A percentile compares a stretch with the other conserved stretches of the same genome.
These are phyloP conservation scores for Boechera divaricarpa DNA, from an alignment of 345 rosid species.

Conservation along the genomic window DNA sequence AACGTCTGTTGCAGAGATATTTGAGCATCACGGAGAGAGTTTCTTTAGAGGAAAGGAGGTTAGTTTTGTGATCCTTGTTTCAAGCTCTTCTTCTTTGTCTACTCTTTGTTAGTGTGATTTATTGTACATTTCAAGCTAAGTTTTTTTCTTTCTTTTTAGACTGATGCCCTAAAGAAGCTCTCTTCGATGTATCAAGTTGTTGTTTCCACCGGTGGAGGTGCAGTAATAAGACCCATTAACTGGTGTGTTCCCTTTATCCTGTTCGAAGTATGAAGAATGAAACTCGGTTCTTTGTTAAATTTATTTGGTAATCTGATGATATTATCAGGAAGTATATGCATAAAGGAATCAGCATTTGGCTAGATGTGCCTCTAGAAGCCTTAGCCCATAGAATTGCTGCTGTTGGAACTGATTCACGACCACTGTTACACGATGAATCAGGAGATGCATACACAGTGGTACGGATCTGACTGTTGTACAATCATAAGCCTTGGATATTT, in stretches of 20 bases:
- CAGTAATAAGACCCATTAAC: constrained; percentile 73
- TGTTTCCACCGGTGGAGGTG: constrained; percentile 99
- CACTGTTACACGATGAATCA: constrained; percentile 74
- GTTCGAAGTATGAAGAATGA: not conserved
- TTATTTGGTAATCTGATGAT: constrained; percentile 7
- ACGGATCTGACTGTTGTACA: constrained; percentile 16
- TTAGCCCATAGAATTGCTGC: constrained; percentile 91
- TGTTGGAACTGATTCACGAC: constrained; percentile 89
- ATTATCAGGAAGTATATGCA: constrained; percentile 67
- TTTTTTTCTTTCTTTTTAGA: constrained; percentile 49
- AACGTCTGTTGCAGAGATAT: constrained; percentile 78
- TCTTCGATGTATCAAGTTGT: constrained; percentile 67
- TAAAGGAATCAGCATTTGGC: constrained; percentile 86
- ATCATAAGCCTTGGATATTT: constrained; percentile 11
- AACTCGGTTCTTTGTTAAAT: not conserved
- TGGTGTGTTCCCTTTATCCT: constrained; percentile 52
- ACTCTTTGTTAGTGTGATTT: not conserved
- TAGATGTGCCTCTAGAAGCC: constrained; percentile 96
- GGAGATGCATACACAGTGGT: constrained; percentile 88
- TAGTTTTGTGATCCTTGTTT: constrained; percentile 21
- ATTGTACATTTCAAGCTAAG: not conserved
- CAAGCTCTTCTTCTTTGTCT: not conserved
- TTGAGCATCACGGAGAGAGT: constrained; percentile 73
- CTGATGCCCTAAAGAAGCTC: constrained; percentile 65
- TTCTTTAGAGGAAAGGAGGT: constrained; percentile 95